phyloP scores from a whole-genome alignment of 106 monocot genomes.

The Phalaenopsis equestris region DNA sequence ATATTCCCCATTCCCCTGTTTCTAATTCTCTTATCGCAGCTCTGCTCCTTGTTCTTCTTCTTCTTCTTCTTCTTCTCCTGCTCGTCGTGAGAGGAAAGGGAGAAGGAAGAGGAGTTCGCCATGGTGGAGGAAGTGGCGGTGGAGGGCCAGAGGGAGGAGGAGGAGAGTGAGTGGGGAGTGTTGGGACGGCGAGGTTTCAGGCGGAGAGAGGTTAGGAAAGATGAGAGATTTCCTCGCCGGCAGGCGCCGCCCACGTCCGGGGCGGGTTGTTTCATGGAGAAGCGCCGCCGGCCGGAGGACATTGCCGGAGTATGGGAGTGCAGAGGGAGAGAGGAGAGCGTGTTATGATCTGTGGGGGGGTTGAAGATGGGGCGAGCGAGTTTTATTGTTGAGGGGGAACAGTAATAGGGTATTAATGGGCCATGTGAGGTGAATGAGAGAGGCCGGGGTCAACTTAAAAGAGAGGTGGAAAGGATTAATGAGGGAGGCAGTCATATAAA shows the following conservation, averaged over 20 bases:
- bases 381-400: too few species aligned
- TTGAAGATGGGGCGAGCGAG: too few species aligned
- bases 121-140: slow-evolving; percentile 8
- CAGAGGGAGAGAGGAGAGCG: too few species aligned
- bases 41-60: neutral
- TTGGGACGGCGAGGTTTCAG: neutral
- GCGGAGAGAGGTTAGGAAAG: slow-evolving; percentile 11
- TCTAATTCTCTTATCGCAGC: neutral
- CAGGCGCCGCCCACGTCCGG: slow-evolving; percentile 31
- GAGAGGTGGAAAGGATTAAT: neutral
- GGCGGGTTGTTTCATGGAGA: slow-evolving; percentile 16
- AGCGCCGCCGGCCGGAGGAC: neutral
- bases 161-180: neutral
- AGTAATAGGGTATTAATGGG: neutral
- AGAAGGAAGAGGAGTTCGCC: neutral
- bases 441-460: neutral
- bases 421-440: neutral
- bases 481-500: too few species aligned
- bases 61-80: slow-evolving; percentile 2
- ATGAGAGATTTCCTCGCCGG: slow-evolving; percentile 19
- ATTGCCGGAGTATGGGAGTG: neutral
- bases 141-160: neutral
- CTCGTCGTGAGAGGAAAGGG: neutral
- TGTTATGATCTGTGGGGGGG: too few species aligned
- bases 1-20: neutral